Conservation (phyloP, 306 rosid species). For the Medicago truncatula region MtrunA17r5.0-ANR NC_053048.1:40839501-40840000, state of each 20-base stretch:
- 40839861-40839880: no score
- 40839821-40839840: no score
- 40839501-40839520: no score
- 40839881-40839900: background rate
- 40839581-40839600: background rate
- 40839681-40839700: background rate
- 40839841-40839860: no score
- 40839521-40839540: background rate
- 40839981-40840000: background rate
- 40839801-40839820: no score
- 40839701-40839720: background rate
- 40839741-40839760: no score
- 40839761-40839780: no score
- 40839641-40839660: background rate
- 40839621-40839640: background rate
- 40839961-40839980: background rate
- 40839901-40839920: background rate
- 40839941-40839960: background rate
- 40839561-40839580: background rate
- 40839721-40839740: no score
- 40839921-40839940: background rate
- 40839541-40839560: background rate
- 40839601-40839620: slow-evolving; percentile 1
- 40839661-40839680: background rate
- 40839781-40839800: no score